Conservation (phyloP, 2,329 filamentous ascomycete genomes). For the Aureobasidium sp. region DNA sequence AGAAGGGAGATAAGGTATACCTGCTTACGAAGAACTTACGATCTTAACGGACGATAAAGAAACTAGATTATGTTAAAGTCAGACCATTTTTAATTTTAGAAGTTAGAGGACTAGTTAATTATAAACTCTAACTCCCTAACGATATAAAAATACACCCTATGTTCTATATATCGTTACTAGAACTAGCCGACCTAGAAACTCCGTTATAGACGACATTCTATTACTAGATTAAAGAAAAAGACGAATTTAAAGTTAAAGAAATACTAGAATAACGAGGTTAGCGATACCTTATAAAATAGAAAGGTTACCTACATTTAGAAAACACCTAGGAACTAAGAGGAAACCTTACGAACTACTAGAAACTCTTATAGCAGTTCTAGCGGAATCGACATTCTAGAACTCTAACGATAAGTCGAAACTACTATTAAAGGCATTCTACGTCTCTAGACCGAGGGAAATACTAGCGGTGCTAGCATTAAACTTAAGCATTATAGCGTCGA, state of each 20-base stretch:
- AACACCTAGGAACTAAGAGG: conserved; percentile 2
- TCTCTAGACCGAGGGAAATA: background rate
- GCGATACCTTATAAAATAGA: conserved; percentile 12
- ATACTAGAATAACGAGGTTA: conserved; percentile 9
- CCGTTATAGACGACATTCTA: conserved; percentile 9
- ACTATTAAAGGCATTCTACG: background rate
- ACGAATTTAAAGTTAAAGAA: background rate
- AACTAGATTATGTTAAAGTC: conserved; percentile 20
- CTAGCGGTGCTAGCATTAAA: background rate
- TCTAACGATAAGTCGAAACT: background rate
- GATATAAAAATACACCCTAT: background rate
- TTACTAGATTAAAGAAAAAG: conserved; percentile 3
- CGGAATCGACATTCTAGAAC: background rate
- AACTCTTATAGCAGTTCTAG: background rate
- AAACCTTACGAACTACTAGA: conserved; percentile 5
- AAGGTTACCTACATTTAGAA: conserved; percentile 1
- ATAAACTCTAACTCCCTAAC: conserved; percentile 9
- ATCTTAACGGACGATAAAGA: conserved; percentile 17
- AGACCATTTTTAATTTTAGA: conserved; percentile 19
- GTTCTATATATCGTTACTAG: conserved; percentile 3
- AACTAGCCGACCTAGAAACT: conserved; percentile 7
- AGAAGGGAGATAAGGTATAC: conserved; percentile 21
- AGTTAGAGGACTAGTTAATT: conserved; percentile 11
- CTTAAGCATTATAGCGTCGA: background rate
- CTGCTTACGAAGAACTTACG: conserved; percentile 18